These are phyloP conservation scores for Lepidopterella palustris DNA, from an alignment of 495 filamentous ascomycete species.

Conservation along the genomic window DNA sequence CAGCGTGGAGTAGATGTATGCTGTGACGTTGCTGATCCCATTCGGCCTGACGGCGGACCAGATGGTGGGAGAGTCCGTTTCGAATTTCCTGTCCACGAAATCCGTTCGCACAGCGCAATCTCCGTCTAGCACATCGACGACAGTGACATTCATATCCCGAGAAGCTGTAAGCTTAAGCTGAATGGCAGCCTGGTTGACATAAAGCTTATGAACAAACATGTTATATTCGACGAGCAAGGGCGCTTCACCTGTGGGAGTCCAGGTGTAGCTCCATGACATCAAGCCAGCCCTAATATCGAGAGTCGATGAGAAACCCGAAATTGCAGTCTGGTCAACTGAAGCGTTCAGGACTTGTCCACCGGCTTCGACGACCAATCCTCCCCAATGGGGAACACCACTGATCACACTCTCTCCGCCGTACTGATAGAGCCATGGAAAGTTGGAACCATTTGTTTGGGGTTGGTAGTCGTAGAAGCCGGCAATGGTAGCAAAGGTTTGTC, in stretches of 20 bases:
- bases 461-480: conserved; percentile 67
- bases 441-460: conserved; percentile 54
- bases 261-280: conserved; percentile 58
- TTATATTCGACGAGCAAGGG: conserved; percentile 53
- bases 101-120: conserved; percentile 52
- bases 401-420: conserved; percentile 70
- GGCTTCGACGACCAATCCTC: conserved; percentile 53
- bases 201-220: conserved; percentile 55
- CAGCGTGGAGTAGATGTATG: conserved; percentile 51
- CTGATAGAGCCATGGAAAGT: conserved; percentile 65
- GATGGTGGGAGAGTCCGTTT: conserved; percentile 44
- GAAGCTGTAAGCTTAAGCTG: conserved; percentile 50
- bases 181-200: conserved; percentile 57
- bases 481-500: conserved; percentile 68
- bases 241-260: conserved; percentile 48
- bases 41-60: conserved; percentile 53
- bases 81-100: conserved; percentile 46
- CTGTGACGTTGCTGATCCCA: conserved; percentile 51
- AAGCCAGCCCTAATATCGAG: conserved; percentile 59
- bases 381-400: conserved; percentile 66
- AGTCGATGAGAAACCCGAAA: conserved; percentile 56
- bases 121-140: conserved; percentile 56
- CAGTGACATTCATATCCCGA: conserved; percentile 41
- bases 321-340: conserved; percentile 51
- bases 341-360: conserved; percentile 53